These are phyloP conservation scores for Salvia miltiorrhiza DNA, from an alignment of 257 asterid species.

Conservation along the genomic window DNA sequence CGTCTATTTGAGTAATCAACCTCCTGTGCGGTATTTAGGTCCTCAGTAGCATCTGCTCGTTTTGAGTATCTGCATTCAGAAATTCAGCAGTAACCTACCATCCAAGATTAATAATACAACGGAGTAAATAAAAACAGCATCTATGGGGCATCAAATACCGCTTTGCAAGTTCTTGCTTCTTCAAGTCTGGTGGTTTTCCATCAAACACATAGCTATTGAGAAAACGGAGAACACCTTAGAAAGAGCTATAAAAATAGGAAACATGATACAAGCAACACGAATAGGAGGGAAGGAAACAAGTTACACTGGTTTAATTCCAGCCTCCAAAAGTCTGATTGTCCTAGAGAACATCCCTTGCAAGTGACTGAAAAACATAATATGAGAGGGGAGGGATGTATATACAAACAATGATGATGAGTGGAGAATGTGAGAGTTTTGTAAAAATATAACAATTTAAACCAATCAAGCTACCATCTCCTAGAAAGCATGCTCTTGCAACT, in stretches of 20 bases:
- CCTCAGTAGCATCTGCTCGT: conserved; percentile 91
- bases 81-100: conserved; percentile 3
- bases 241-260: conserved; percentile 3
- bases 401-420: background rate
- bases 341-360: conserved; percentile 92
- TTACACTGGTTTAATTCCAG: conserved; percentile 99
- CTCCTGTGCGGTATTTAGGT: conserved; percentile 72
- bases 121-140: conserved; percentile 11
- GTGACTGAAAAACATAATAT: conserved; percentile 52
- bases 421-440: background rate
- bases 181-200: conserved; percentile 95
- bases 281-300: conserved; percentile 13
- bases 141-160: conserved; percentile 48
- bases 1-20: conserved; percentile 32
- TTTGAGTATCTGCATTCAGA: conserved; percentile 64
- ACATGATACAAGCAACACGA: conserved; percentile 10
- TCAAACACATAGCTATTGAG: conserved; percentile 78
- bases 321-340: conserved; percentile 95
- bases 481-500: background rate
- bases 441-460: background rate
- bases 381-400: background rate
- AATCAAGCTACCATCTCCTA: conserved; percentile 11
- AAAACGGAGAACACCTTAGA: conserved; percentile 18
- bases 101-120: conserved; percentile 11
- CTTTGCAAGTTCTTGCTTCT: conserved; percentile 95